A percentile compares a stretch with the other conserved stretches of the same genome.
Conservation (phyloP, 768 basidiomycete genomes). For the Boletus tylopilopsis region DNA sequence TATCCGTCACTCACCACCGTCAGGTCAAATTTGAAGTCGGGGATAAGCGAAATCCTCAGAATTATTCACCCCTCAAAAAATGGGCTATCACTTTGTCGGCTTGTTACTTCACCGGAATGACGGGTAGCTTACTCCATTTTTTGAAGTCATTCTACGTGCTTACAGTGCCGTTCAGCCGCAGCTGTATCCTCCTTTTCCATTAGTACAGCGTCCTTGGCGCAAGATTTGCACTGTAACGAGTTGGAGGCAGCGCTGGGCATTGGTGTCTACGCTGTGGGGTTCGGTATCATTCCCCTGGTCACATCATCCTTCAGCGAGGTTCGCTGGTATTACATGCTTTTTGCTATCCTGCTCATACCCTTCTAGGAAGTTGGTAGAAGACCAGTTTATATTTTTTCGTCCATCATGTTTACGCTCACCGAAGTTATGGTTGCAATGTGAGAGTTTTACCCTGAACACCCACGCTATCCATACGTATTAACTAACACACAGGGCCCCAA, state of each 20-base stretch:
- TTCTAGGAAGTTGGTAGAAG: slow-evolving; percentile 59
- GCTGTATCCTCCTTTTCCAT: slow-evolving; percentile 49
- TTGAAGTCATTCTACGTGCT: not conserved
- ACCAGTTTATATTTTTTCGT: slow-evolving; percentile 55
- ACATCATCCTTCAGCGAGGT: slow-evolving; percentile 65
- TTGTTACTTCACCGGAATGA: slow-evolving; percentile 24
- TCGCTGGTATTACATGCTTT: not conserved
- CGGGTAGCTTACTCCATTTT: slow-evolving; percentile 6
- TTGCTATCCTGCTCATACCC: not conserved
- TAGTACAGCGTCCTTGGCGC: slow-evolving; percentile 53
- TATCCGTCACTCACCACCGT: not conserved
- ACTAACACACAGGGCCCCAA: slow-evolving; percentile 30
- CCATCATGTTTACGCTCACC: slow-evolving; percentile 46
- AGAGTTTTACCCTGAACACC: not conserved
- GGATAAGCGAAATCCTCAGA: slow-evolving; percentile 38
- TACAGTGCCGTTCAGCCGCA: slow-evolving; percentile 37
- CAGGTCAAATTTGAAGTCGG: slow-evolving; percentile 39
- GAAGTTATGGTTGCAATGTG: slow-evolving; percentile 39
- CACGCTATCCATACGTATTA: not conserved
- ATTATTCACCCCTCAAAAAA: slow-evolving; percentile 37
- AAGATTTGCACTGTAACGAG: slow-evolving; percentile 39
- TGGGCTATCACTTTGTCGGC: slow-evolving; percentile 37
- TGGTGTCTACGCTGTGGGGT: slow-evolving; percentile 54
- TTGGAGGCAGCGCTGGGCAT: slow-evolving; percentile 46
- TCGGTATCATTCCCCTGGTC: slow-evolving; percentile 56